A percentile compares a stretch with the other conserved stretches of the same genome.
phyloP scores from a whole-genome alignment of 768 basidiomycete species.

The Favolaschia claudopus region DNA sequence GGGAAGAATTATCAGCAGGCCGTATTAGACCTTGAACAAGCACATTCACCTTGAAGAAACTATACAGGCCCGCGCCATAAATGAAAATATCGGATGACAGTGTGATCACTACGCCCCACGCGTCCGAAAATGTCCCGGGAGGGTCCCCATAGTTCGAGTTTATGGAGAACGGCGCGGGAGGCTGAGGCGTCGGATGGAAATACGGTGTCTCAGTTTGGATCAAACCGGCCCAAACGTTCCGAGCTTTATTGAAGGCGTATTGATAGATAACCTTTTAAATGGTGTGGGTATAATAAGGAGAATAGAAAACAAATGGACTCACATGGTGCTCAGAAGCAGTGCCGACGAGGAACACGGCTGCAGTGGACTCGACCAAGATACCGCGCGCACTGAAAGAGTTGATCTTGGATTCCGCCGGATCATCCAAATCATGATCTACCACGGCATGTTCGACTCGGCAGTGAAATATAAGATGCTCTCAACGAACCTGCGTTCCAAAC shows the following conservation, averaged over 20 bases:
- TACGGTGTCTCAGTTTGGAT: slow-evolving; percentile 64
- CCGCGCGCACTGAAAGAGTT: slow-evolving; percentile 49
- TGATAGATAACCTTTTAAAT: slow-evolving; percentile 45
- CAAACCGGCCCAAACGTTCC: slow-evolving; percentile 58
- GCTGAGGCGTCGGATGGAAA: slow-evolving; percentile 54
- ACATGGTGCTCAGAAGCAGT: slow-evolving; percentile 53
- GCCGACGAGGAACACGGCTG: no score
- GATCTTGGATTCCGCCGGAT: slow-evolving; percentile 35
- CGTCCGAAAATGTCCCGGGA: slow-evolving; percentile 18
- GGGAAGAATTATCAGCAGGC: background rate
- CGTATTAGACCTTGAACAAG: slow-evolving; percentile 27
- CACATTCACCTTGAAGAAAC: slow-evolving; percentile 59
- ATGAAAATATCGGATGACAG: slow-evolving; percentile 51
- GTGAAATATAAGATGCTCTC: slow-evolving; percentile 7
- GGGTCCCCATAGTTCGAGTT: slow-evolving; percentile 44
- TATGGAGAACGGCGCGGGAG: slow-evolving; percentile 50
- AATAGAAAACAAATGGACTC: no score
- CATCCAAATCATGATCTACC: slow-evolving; percentile 52
- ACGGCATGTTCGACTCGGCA: slow-evolving; percentile 49
- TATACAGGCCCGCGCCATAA: slow-evolving; percentile 62
- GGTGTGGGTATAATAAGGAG: background rate
- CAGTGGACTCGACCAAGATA: slow-evolving; percentile 46
- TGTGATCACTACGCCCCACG: slow-evolving; percentile 53
- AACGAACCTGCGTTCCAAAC: background rate
- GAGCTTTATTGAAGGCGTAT: slow-evolving; percentile 52